phyloP scores from a whole-genome alignment of 2,329 filamentous ascomycete species.

The Nemania serpens region DNA sequence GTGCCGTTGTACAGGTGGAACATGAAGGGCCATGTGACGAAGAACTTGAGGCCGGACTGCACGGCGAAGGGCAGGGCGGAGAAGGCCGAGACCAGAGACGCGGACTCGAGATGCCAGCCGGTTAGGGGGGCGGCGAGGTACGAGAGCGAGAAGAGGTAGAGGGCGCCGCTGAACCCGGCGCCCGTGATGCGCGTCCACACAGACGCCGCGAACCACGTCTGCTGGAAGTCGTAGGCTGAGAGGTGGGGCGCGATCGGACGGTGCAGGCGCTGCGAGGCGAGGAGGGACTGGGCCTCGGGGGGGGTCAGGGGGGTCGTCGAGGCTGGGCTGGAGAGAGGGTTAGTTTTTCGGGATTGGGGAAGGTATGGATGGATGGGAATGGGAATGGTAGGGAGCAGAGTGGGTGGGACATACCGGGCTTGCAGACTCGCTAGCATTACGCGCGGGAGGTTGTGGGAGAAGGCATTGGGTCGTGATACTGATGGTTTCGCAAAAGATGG shows the following conservation, averaged over 20 bases:
- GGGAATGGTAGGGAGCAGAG: conserved; percentile 1
- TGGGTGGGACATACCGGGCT: conserved; percentile 48
- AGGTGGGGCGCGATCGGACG: conserved; percentile 88
- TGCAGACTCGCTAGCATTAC: conserved; percentile 51
- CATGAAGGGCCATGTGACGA: conserved; percentile 62
- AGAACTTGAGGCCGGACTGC: conserved; percentile 62
- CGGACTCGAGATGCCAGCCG: conserved; percentile 65
- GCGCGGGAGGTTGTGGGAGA: conserved; percentile 54
- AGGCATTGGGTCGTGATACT: conserved; percentile 50
- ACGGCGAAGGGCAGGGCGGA: conserved; percentile 62
- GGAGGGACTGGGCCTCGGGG: conserved; percentile 64
- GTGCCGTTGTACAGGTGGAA: conserved; percentile 62
- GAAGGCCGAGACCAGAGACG: conserved; percentile 64
- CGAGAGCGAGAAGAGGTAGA: conserved; percentile 80
- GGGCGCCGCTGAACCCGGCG: conserved; percentile 67
- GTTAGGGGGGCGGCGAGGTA: conserved; percentile 81
- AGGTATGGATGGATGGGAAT: background rate
- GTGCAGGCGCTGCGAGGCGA: conserved; percentile 77
- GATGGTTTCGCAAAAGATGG: conserved; percentile 32
- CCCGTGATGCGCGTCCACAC: conserved; percentile 86
- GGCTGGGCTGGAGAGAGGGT: conserved; percentile 50
- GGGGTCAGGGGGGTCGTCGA: conserved; percentile 62
- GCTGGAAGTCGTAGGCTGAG: conserved; percentile 80
- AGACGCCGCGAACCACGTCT: conserved; percentile 79
- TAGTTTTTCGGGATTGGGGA: background rate